phyloP scores from a whole-genome alignment of 352 stramenopile species.

The Pythium biforme region DNA sequence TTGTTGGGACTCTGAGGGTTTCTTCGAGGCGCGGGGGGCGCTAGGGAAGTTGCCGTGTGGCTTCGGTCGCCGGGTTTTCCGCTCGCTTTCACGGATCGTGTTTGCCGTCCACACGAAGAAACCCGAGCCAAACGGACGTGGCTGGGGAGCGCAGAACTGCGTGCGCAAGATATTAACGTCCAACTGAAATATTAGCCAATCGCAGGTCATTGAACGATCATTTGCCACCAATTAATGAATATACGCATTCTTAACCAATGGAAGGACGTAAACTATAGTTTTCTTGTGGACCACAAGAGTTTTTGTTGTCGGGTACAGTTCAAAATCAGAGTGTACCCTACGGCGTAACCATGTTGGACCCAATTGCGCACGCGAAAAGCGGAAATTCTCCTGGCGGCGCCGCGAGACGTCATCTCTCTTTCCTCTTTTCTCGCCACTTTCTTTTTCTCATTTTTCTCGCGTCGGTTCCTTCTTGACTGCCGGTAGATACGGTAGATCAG shows the following conservation, averaged over 20 bases:
- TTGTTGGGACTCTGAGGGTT: background rate
- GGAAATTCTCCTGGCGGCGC: too few relatives aligned
- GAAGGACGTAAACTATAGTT: background rate
- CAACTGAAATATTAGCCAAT: conserved; percentile 3
- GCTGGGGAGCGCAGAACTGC: background rate
- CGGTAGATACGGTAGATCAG: too few relatives aligned
- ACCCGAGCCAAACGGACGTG: background rate
- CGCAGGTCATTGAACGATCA: background rate
- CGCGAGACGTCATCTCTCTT: too few relatives aligned
- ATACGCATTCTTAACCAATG: conserved; percentile 2
- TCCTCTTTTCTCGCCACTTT: too few relatives aligned
- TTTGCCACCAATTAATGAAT: conserved; percentile 1
- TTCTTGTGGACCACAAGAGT: conserved; percentile 18
- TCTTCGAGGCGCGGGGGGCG: too few relatives aligned
- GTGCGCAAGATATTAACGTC: background rate
- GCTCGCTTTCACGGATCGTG: background rate
- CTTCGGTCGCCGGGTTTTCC: background rate
- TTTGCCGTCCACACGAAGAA: conserved; percentile 2
- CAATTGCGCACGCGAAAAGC: too few relatives aligned
- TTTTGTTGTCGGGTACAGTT: too few relatives aligned
- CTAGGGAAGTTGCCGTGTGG: too few relatives aligned
- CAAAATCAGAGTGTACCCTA: too few relatives aligned
- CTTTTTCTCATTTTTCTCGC: too few relatives aligned
- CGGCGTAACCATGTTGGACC: too few relatives aligned
- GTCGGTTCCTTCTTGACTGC: too few relatives aligned